phyloP scores from a whole-genome alignment of 1,284 basidiomycete species.

The Fistulinella cinereoalba region DNA sequence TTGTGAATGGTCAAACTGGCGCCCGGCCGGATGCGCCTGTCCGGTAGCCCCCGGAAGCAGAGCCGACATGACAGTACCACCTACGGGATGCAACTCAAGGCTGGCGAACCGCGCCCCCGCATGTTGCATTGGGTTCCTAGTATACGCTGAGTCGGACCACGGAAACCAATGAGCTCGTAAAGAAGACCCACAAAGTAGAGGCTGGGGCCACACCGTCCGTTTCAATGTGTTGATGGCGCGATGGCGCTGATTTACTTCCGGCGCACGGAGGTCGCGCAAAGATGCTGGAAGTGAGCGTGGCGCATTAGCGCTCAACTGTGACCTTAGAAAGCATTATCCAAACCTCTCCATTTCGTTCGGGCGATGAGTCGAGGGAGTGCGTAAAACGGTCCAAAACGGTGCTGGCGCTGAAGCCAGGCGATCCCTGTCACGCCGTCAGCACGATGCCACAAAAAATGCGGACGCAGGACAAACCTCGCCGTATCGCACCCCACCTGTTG shows the following conservation, averaged over 20 bases:
- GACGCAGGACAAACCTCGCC: conserved; percentile 11
- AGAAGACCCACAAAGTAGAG: conserved; percentile 6
- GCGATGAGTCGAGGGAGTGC: not conserved
- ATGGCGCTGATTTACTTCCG: not conserved
- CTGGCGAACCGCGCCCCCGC: too few species aligned
- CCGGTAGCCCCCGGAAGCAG: too few species aligned
- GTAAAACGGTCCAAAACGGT: conserved; percentile 7
- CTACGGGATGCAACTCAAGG: too few species aligned
- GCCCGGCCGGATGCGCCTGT: too few species aligned
- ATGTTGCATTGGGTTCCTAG: too few species aligned
- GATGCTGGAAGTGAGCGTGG: conserved; percentile 1
- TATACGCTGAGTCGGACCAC: conserved; percentile 1
- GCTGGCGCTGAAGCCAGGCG: not conserved
- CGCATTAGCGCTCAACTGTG: conserved; percentile 1
- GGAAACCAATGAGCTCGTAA: not conserved
- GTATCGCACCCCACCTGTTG: not conserved
- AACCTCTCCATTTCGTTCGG: conserved; percentile 9
- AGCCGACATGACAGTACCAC: too few species aligned
- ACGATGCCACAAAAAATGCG: not conserved
- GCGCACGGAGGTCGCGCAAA: not conserved
- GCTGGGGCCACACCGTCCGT: not conserved
- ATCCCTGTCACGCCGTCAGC: conserved; percentile 10
- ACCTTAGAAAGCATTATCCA: not conserved
- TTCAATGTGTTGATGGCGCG: not conserved
- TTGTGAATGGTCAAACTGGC: not conserved